Conservation (phyloP, 176 grass and related monocot genomes). For the Cocos nucifera region DNA sequence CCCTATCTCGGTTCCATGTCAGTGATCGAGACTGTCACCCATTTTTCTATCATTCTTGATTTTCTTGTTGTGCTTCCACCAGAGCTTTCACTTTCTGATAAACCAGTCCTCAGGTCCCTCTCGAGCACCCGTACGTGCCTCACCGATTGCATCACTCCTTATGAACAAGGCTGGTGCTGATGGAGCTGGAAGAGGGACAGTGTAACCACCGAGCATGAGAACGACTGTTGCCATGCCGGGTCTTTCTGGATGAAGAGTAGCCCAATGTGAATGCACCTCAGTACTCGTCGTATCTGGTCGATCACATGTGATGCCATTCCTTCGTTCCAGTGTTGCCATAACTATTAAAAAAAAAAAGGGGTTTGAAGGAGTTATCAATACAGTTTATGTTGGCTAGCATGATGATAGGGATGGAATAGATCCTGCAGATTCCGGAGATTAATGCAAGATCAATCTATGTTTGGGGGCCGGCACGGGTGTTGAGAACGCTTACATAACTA, state of each 20-base stretch:
- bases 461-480: neutral
- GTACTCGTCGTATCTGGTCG: neutral
- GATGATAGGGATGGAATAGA: too few species aligned
- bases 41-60: too few species aligned
- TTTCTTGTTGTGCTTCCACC: too few species aligned
- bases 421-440: neutral
- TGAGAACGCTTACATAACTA: conserved; percentile 30
- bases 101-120: too few species aligned
- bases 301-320: neutral
- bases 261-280: conserved; percentile 1
- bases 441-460: neutral
- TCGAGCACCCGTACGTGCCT: too few species aligned
- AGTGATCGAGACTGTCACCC: too few species aligned
- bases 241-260: neutral
- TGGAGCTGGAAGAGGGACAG: neutral
- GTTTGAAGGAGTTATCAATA: too few species aligned
- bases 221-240: neutral
- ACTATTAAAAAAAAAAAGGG: neutral
- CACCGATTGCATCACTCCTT: too few species aligned
- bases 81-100: too few species aligned
- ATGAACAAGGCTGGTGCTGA: neutral
- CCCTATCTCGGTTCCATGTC: too few species aligned
- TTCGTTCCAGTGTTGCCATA: neutral
- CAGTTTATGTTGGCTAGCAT: too few species aligned
- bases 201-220: neutral